phyloP scores from a whole-genome alignment of 169 alveolate genomes.

The Cryptosporidium canis region DNA sequence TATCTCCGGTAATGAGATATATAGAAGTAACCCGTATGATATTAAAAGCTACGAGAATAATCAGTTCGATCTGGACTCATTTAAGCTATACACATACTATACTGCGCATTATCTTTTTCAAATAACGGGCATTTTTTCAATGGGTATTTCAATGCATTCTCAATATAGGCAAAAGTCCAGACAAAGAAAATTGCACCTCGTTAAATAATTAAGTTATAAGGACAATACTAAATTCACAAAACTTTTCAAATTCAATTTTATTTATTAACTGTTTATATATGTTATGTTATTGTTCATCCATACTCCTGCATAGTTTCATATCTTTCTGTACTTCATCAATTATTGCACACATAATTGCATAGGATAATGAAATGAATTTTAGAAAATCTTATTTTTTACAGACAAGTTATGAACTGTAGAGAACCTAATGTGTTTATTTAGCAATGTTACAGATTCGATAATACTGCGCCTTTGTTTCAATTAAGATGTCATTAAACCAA shows the following conservation, averaged over 20 bases:
- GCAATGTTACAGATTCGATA: too few species aligned
- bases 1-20: not conserved
- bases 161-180: constrained; percentile 20
- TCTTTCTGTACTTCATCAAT: too few species aligned
- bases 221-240: not conserved
- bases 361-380: too few species aligned
- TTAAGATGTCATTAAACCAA: too few species aligned
- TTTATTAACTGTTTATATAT: too few species aligned
- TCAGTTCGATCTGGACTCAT: not conserved
- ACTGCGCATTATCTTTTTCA: constrained; percentile 17
- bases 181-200: constrained; percentile 47
- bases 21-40: not conserved
- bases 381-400: too few species aligned
- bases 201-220: not conserved
- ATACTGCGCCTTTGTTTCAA: too few species aligned
- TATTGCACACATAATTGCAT: too few species aligned
- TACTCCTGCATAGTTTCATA: too few species aligned
- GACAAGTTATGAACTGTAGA: too few species aligned
- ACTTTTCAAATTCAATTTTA: not conserved
- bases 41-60: not conserved
- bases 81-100: constrained; percentile 19
- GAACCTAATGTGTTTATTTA: too few species aligned
- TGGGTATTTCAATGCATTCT: constrained; percentile 42
- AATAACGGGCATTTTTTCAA: not conserved
- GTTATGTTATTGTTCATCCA: too few species aligned